Base-by-base conservation (phyloP, 192 early-diverging fungal species). In the Phlyctochytrium arcticum region DNA sequence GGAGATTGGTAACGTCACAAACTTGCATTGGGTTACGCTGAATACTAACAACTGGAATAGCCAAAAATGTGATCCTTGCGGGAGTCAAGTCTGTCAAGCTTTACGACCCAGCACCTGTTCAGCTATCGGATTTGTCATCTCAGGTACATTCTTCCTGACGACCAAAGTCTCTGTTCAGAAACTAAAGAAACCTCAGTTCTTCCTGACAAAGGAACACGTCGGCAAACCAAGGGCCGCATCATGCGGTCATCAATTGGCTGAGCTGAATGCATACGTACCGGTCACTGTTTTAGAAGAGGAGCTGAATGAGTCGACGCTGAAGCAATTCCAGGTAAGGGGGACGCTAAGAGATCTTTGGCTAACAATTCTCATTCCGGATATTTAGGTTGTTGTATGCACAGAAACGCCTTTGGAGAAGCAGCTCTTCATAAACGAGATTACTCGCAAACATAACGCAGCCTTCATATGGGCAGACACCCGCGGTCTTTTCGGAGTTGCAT, bases 51-150 rank as follows among this genome's bases (percentile, higher is more conserved):
- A n/a, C 31, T 33, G 5, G 34, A 2, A 62, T 59, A 94, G 90
- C 97, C 69, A 99, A 99, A 74, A 99, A 99, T 73, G 87, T 99
- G 26, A 84, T 98, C 58, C 87, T 99, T 34, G 97, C 97, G 35
- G 97, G 97, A 54, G 97, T 99, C 57, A 99, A 99, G 80, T 96
- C 93, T 68, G 97, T 99, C 21, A 94, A 93, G 7, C 75, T 99
- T 23, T 88, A 94, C 69, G 97, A 99, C 72, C 85, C 90, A 31
- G 83, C 77, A 48, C 78, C 84, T 26, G 87, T 87, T 27, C 71
- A 86, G 61, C 63, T 94, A 23, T 69, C 83, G 23, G 97, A 99
- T 75, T 80, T 99, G 62, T 92, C 95, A 17, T 87, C 89, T 2
- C 92, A 95, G 77, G 90, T 92, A 24, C 17, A 15, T 4, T 54